Evolutionary conservation across 164 flowering plant species (phyloP).

Genomic region (Saururus chinensis): DNA sequence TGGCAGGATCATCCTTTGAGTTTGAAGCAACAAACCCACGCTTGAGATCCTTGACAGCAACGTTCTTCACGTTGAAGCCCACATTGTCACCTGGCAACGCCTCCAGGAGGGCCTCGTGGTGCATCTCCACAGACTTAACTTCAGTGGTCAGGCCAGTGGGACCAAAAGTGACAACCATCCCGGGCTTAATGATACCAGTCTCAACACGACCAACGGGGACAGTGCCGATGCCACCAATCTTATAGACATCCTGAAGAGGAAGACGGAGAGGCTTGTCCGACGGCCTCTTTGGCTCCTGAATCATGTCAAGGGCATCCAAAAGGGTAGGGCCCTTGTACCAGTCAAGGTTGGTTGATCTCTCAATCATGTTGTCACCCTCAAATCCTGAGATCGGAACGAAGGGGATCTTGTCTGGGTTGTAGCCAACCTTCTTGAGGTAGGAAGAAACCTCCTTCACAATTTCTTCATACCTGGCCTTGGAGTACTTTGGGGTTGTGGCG

Average conservation of each 20-base stretch:
- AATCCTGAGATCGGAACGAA: too few relatives aligned
- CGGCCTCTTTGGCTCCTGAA: conserved; percentile 9
- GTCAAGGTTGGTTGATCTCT: conserved; percentile 10
- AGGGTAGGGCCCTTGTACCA: conserved; percentile 14
- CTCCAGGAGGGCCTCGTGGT: too few relatives aligned
- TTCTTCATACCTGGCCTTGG: conserved; percentile 13
- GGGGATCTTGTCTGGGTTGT: conserved; percentile 14
- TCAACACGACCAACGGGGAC: conserved; percentile 12
- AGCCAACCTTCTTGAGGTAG: too few relatives aligned
- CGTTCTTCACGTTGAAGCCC: too few relatives aligned
- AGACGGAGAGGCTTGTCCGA: conserved; percentile 12
- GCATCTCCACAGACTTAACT: conserved; percentile 14
- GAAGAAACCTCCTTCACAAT: conserved; percentile 13
- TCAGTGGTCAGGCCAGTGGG: conserved; percentile 14
- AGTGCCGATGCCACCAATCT: conserved; percentile 15
- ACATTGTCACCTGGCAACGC: too few relatives aligned
- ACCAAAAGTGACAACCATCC: conserved; percentile 15
- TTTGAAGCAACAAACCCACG: too few relatives aligned
- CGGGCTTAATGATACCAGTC: conserved; percentile 10
- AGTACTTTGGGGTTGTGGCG: conserved; percentile 10
- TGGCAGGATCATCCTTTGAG: too few relatives aligned
- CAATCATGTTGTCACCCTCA: too few relatives aligned
- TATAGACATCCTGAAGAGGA: conserved; percentile 10
- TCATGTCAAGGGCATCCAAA: conserved; percentile 8
- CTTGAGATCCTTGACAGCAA: too few relatives aligned